Evolutionary conservation across 176 grass and related monocot species (phyloP), one percentile per base, ranked within the genome.

Genomic region (Aegilops longissima): DNA sequence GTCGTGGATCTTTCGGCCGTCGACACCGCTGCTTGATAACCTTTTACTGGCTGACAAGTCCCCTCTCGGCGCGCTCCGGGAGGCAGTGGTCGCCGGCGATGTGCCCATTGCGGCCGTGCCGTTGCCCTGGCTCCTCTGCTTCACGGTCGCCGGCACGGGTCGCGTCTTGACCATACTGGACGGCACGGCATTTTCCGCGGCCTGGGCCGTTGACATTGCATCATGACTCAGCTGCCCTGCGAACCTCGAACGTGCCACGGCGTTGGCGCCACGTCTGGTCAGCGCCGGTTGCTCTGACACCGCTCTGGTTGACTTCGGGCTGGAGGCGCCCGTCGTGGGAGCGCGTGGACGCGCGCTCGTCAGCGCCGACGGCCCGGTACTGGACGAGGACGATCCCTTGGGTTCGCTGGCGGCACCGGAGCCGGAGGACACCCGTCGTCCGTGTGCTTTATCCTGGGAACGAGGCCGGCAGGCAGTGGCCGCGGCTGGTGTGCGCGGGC

Each of bases 241-340:
- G 35, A 83, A 39, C 72, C 80, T 84, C n/a, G 82, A 84, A 84
- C 82, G 87, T 73, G 40, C 47, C 49, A 21, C 20, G 21, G 25
- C 24, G 3, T 56, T 78, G 81, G 45, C 23, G 65, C 39, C 87
- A 84, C 87, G 81, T 84, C 76, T 84, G 10, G 29, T 6, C 74
- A 2, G 20, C 5, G 34, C 18, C 3, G 73, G 24, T 5, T 83
- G 36, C 65, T 61, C 74, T 38, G 65, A 39, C 27, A 42, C 18
- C 42, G 24, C 8, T 33, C 30, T 5, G 30, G 66, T 87, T 84
- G 87, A 73, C 87, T 69, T 73, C 1, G 42, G 66, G 66, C 16
- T 66, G 1, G 58, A 84, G 17, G 25, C 16, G 5, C 49, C 12
- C 13, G 64, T 29, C 25, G 45, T 30, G 44, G 73, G 73, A 76